Base-by-base conservation (phyloP, 495 filamentous ascomycete genomes). In the Aspergillus biplanus region DNA sequence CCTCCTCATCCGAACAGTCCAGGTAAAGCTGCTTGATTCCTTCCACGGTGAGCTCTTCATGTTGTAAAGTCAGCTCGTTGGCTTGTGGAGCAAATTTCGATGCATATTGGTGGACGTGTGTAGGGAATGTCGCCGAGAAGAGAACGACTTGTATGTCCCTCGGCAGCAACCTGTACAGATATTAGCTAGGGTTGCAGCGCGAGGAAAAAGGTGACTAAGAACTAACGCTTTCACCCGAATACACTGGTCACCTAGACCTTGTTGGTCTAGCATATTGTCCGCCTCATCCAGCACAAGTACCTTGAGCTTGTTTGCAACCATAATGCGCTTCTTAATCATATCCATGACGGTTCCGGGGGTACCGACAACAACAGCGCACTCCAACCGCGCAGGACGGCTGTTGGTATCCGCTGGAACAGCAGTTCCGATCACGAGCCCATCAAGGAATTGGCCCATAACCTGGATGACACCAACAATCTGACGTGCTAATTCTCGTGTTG, bases 1-100 rank as follows among this genome's bases (percentile, higher is more conserved):
- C 85, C 12, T 88, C 76, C 52, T 95, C 91, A 18, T 78, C 78
- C 5, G 87, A 78, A 75, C 92, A 97, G 73, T 99, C 96, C 75
- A 99, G 90, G 70, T 92, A 98, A 67, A 99, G 86, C 72, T 99
- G 96, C 66, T 91, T 95, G 73, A 99, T 99, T 6, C 95, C 94
- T 69, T 96, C 91, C 60, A 98, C 92, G 0, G 93, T 98, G 68
- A 99, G 86, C 70, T 98, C 93, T 67, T 96, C 88, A 48, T 92
- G 88, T 65, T 89, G 86, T 42, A 99, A 84, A 34, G 91, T 95
- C 69, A 98, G 90, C 69, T 92, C 82, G 76, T 97, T 96, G 18
- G 95, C 89, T 12, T 87, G 82, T 6, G 93, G 93, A 6, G 93
- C 90, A 69, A 93, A 98, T 54, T 80, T 81, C 33, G 80, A 75